Conservation (phyloP, 2,329 filamentous ascomycete genomes). For the Orbilia oligospora region DNA sequence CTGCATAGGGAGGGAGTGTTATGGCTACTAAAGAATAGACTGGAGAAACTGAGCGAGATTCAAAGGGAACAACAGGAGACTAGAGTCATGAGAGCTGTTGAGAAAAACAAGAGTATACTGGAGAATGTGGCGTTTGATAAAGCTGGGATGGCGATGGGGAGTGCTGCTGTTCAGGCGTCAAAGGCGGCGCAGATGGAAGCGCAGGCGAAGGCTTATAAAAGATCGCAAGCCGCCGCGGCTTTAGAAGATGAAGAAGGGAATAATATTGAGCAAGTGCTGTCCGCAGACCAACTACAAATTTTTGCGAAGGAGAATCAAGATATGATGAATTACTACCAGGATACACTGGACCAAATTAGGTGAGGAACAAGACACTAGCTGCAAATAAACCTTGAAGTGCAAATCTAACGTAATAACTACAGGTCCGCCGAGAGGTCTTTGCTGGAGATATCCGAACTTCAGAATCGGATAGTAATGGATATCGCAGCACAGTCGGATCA, state of each 20-base stretch:
- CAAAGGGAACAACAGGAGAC: constrained; percentile 96
- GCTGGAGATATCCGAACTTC: constrained; percentile 91
- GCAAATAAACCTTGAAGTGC: neutral
- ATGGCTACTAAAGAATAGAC: constrained; percentile 81
- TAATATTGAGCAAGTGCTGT: constrained; percentile 73
- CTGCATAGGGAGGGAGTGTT: constrained; percentile 85
- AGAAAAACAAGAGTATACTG: constrained; percentile 88
- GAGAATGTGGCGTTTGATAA: constrained; percentile 73
- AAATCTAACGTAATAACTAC: constrained; percentile 33
- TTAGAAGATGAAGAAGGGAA: constrained; percentile 63
- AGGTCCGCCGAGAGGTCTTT: constrained; percentile 91
- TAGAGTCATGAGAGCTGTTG: constrained; percentile 83
- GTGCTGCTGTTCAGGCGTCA: constrained; percentile 41
- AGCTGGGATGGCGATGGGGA: constrained; percentile 41
- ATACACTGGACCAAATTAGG: constrained; percentile 93
- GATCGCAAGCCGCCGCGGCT: constrained; percentile 62
- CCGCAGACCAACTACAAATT: constrained; percentile 87
- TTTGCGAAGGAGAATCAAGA: constrained; percentile 94
- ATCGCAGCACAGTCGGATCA: constrained; percentile 87
- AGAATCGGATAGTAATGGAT: constrained; percentile 88
- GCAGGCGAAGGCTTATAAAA: constrained; percentile 56
- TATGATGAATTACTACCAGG: constrained; percentile 93
- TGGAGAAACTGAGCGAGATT: constrained; percentile 82
- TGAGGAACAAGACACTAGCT: constrained; percentile 67
- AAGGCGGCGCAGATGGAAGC: constrained; percentile 61